Percentiles rank a stretch among this genome's conserved stretches.
Conservation (phyloP, 805 yeast species). For the Nakazawaea anatomiae region DNA sequence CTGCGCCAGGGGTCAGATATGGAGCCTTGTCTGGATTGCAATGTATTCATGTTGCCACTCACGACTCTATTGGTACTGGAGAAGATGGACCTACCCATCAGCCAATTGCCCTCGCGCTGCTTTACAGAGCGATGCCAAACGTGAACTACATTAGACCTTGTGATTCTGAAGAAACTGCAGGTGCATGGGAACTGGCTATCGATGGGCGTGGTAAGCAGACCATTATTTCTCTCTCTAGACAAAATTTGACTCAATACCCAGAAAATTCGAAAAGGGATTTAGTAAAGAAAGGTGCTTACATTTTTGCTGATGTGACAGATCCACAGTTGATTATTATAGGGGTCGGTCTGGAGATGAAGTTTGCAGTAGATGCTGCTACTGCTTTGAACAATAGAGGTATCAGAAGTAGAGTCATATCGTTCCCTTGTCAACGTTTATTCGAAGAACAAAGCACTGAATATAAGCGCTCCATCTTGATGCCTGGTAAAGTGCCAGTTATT, state of each 20-base stretch:
- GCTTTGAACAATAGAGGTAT: constrained; percentile 20
- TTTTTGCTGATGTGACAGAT: constrained; percentile 16
- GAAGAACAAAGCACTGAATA: constrained; percentile 24
- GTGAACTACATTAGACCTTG: constrained; percentile 45
- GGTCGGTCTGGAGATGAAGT: constrained; percentile 23
- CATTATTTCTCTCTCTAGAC: constrained; percentile 24
- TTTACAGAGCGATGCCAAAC: constrained; percentile 48
- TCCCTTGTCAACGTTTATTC: constrained; percentile 26
- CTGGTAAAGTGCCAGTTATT: constrained; percentile 23
- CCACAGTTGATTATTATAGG: constrained; percentile 22
- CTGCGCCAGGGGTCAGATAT: constrained; percentile 46
- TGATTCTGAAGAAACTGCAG: constrained; percentile 47
- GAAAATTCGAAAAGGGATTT: constrained; percentile 16
- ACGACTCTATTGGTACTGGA: constrained; percentile 53
- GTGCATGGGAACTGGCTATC: constrained; percentile 32
- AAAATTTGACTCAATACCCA: constrained; percentile 21
- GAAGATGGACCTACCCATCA: constrained; percentile 58
- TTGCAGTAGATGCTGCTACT: constrained; percentile 23
- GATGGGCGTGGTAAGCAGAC: constrained; percentile 16
- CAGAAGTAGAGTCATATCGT: constrained; percentile 21
- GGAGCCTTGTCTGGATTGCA: constrained; percentile 41
- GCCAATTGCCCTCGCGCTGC: constrained; percentile 46
- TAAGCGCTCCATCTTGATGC: constrained; percentile 18
- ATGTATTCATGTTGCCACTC: constrained; percentile 48
- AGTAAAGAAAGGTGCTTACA: constrained; percentile 24